Base-by-base conservation (phyloP, 352 stramenopile species). In the Pythium sukuiense region DNA sequence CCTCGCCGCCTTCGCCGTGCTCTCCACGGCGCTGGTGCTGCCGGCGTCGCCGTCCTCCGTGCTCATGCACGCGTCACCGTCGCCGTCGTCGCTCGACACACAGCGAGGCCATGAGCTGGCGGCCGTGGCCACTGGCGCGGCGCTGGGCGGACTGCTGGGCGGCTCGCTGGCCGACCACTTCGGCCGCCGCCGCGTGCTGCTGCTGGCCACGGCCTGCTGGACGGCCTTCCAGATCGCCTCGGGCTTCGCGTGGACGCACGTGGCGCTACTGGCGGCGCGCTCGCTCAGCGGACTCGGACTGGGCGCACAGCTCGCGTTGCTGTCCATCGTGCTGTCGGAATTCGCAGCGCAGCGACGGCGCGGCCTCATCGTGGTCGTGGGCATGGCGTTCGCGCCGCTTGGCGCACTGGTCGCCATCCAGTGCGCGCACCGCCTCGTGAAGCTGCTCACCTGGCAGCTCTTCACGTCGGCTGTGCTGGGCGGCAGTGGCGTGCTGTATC, bases 161-260 rank as follows among this genome's bases (percentile, higher is more conserved):
- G 85, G 85, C 13, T 72, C 80, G 20, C 72, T 79, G 14, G 82
- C 79, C 16, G 85, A 93, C 59, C 71, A 89, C 59, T 89, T 77
- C 61, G 82, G 82, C 13, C 72, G 81, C 7, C 68, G 76, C 35
- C 65, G 61, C 9, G 67, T 89, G 30, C 59, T 91, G 18, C 56
- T 90, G 1, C 59, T 61, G 14, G 74, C 77, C 1, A 53, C 85
- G 27, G 55, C 30, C 45, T 80, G 70, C 45, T 85, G 75, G 63
- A 52, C 83, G 55, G 24, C 83, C 2, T 72, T 61, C 20, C 78
- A 82, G 52, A 70, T 75, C 20, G 49, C 52, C 12, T 46, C 37
- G 30, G 69, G 26, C 14, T 57, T 65, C 13, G 62, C 61, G 14
- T 62, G 55, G 48, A 43, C 20, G 55, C 66, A 64, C 58, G 55